Percentiles rank a stretch among this genome's conserved stretches.
Conservation (phyloP, 441 rosid genomes). For the Populus hybrid region DNA sequence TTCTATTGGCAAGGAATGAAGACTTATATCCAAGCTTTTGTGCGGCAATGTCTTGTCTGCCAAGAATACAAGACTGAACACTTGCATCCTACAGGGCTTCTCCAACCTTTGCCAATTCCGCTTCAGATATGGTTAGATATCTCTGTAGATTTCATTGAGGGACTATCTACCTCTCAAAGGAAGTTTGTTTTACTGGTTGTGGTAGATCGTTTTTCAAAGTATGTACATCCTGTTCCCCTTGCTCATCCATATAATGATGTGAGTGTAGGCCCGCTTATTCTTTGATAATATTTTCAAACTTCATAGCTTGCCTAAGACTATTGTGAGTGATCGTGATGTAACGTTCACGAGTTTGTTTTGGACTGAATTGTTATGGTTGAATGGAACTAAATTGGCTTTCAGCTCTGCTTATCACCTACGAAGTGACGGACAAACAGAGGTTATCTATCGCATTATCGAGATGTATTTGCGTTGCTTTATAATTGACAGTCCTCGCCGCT, state of each 20-base stretch:
- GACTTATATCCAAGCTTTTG: neutral
- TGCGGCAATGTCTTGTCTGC: accelerated
- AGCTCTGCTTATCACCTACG: neutral
- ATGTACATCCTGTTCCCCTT: neutral
- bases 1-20: neutral
- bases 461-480: neutral
- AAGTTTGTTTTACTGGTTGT: neutral
- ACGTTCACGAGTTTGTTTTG: neutral
- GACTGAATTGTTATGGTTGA: neutral
- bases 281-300: neutral
- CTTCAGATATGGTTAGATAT: neutral
- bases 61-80: neutral
- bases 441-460: neutral
- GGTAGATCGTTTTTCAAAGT: neutral
- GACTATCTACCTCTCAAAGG: accelerated
- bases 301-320: neutral
- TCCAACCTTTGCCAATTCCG: neutral
- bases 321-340: neutral
- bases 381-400: neutral
- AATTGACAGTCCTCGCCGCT: neutral
- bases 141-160: slow-evolving; percentile 1
- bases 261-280: neutral
- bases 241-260: neutral
- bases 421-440: neutral
- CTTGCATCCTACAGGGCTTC: neutral